Evolutionary conservation across 129 eudicot species (phyloP).

Genomic region (Lactuca sativa): DNA sequence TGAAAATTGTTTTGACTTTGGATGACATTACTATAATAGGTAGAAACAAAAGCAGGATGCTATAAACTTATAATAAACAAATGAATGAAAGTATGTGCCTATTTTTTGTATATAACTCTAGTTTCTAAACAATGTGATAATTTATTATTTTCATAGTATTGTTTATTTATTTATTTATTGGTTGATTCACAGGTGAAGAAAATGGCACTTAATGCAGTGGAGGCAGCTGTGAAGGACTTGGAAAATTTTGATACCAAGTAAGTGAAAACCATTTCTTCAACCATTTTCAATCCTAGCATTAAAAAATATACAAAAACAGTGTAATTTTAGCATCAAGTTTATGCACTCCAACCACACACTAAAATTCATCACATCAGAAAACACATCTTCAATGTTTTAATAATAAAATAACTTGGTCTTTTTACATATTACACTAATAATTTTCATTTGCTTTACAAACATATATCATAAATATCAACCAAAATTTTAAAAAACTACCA

Average conservation of each 20-base stretch:
- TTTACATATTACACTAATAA: no score
- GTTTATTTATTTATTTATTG: slow-evolving; percentile 5
- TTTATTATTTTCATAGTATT: not conserved
- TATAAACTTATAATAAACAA: not conserved
- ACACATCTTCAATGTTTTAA: no score
- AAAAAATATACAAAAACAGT: not conserved
- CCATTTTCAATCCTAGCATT: not conserved
- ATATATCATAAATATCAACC: no score
- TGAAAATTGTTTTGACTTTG: no score
- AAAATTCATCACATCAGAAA: no score
- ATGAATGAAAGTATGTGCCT: not conserved
- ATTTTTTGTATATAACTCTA: not conserved
- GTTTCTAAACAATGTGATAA: not conserved
- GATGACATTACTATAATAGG: no score
- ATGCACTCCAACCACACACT: no score
- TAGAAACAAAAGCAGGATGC: not conserved
- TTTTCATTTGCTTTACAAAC: no score
- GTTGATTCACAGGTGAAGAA: slow-evolving; percentile 44
- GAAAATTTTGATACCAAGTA: slow-evolving; percentile 1
- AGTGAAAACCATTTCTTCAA: slow-evolving; percentile 5
- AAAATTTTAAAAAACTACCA: no score
- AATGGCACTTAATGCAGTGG: slow-evolving; percentile 50
- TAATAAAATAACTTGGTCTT: no score
- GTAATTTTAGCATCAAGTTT: not conserved
- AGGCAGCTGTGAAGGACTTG: slow-evolving; percentile 34